Evolutionary conservation across 106 monocot genomes (phyloP), one percentile per base, ranked within the genome.

Genomic region (Apostasia ramifera): DNA sequence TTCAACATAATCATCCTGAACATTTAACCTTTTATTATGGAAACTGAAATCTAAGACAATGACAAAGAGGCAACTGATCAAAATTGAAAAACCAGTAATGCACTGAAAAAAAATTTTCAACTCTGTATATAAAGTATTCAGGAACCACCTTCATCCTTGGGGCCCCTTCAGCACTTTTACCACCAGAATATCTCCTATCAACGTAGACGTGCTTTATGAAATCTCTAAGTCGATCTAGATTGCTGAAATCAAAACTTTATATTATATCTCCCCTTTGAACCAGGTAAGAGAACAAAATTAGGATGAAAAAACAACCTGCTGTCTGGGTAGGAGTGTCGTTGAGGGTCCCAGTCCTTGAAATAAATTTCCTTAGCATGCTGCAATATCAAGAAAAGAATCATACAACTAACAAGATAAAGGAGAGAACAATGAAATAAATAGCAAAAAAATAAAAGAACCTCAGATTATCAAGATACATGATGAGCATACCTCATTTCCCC

Each of bases 181-280:
- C 94, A 39, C 85, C 87, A 51, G 75, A 60, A 69, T 73, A 94
- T 70, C 88, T 87, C 42, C 87, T 71, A 40, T 94, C 88, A 12
- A 94, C 91, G 71, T 94, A 94, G 60, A 91, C 80, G 74, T 88
- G 90, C 79, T 81, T 91, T 71, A 94, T 94, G 75, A 94, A 94
- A 52, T 85, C 83, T 59, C 94, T 84, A 38, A 94, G 81, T 53
- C 62, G 83, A 48, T 94, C 87, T 39, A 91, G 73, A 69, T 94
- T 82, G 69, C 94, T 94, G 76, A 69, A 61, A 70, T 37, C 53
- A 78, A 61, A 73, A 55, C 4, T 49, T 7, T 6, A 14, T 5
- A 61, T 14, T 44, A 70, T 60, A 65, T 37, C 50, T 51, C 50
- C 41, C 40, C 69, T 6, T 40, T 72, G 43, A 57, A 70, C 14